Percentiles rank a stretch among this genome's conserved stretches.
Evolutionary conservation across 1,284 basidiomycete species (phyloP).

Genomic region (Thelephora terrestris): DNA sequence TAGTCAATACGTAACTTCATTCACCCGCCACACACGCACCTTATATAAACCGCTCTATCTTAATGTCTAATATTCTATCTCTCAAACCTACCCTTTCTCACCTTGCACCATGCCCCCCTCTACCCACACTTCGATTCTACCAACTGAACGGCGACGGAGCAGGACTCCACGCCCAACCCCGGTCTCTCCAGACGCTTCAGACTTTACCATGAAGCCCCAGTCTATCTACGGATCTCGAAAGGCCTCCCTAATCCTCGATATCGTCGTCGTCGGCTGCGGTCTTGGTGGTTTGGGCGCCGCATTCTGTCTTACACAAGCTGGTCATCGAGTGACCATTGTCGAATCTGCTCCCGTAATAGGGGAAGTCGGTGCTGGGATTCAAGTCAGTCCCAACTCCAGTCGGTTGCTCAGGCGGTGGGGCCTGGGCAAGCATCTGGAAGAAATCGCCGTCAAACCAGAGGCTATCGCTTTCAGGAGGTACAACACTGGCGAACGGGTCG

Average conservation of each 20-base stretch:
- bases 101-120: too few species aligned
- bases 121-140: too few species aligned
- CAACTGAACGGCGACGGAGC: too few species aligned
- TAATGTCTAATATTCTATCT: too few species aligned
- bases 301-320: slow-evolving; percentile 32
- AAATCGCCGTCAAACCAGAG: slow-evolving; percentile 29
- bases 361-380: slow-evolving; percentile 43
- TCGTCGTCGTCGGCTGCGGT: slow-evolving; percentile 38
- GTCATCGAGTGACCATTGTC: slow-evolving; percentile 35
- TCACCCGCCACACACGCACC: too few species aligned
- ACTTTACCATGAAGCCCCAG: slow-evolving; percentile 4
- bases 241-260: slow-evolving; percentile 27
- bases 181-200: background rate
- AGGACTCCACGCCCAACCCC: too few species aligned
- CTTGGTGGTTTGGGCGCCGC: slow-evolving; percentile 38
- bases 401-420: slow-evolving; percentile 35
- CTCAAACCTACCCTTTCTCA: too few species aligned
- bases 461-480: slow-evolving; percentile 33
- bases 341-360: slow-evolving; percentile 32
- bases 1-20: too few species aligned
- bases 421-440: slow-evolving; percentile 24
- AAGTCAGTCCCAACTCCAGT: slow-evolving; percentile 36
- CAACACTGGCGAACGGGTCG: slow-evolving; percentile 31
- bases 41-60: too few species aligned
- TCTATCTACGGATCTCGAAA: slow-evolving; percentile 19